Conservation (phyloP, 129 eudicot species). For the Erigeron canadensis region DNA sequence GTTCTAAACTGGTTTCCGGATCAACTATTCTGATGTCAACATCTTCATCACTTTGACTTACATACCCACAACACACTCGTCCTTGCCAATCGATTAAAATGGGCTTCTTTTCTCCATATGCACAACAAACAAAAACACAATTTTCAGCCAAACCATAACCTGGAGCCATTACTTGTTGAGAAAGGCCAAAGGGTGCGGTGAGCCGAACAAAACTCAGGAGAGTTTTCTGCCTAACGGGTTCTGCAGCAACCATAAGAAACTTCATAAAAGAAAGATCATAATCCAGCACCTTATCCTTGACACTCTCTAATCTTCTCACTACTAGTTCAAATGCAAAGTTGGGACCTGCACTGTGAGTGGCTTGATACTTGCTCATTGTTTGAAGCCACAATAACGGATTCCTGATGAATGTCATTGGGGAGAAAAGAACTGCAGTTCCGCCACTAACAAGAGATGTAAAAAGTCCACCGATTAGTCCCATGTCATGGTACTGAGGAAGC, state of each 20-base stretch:
- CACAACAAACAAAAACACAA: slow-evolving; percentile 83
- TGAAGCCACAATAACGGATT: slow-evolving; percentile 79
- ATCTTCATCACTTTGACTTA: slow-evolving; percentile 40
- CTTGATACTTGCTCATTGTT: slow-evolving; percentile 65
- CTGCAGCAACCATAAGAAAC: slow-evolving; percentile 88
- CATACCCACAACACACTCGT: slow-evolving; percentile 80
- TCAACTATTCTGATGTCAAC: slow-evolving; percentile 58
- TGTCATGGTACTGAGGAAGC: slow-evolving; percentile 95
- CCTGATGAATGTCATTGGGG: slow-evolving; percentile 75
- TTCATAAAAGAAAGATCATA: slow-evolving; percentile 73
- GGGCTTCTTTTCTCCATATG: slow-evolving; percentile 73
- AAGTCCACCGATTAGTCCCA: slow-evolving; percentile 89
- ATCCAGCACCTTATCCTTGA: slow-evolving; percentile 41
- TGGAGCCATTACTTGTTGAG: slow-evolving; percentile 76
- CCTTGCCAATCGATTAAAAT: slow-evolving; percentile 87
- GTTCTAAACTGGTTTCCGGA: slow-evolving; percentile 62
- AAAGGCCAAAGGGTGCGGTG: slow-evolving; percentile 67
- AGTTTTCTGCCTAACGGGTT: slow-evolving; percentile 79
- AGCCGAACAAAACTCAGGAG: slow-evolving; percentile 61
- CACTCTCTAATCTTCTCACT: slow-evolving; percentile 61
- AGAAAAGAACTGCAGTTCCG: slow-evolving; percentile 61
- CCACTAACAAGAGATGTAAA: slow-evolving; percentile 80
- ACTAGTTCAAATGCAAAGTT: slow-evolving; percentile 79
- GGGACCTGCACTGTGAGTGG: slow-evolving; percentile 89
- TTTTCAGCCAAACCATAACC: slow-evolving; percentile 92